Conservation (phyloP, 2,329 filamentous ascomycete genomes). For the Ceratocystis harringtonii region DNA sequence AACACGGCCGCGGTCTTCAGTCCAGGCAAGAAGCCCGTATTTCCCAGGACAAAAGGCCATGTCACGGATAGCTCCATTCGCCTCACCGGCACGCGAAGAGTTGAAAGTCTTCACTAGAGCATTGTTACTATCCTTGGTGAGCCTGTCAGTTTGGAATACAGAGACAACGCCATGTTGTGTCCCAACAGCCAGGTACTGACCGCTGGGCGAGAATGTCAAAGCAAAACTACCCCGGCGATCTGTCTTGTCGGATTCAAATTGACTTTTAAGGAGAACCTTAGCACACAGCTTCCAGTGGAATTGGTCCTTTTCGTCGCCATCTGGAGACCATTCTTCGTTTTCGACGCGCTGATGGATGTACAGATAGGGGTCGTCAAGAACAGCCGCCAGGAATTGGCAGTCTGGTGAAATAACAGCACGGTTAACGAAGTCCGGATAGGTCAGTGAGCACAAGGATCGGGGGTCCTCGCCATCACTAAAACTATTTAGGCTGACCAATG, state of each 20-base stretch:
- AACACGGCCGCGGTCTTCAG: constrained; percentile 67
- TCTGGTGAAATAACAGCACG: constrained; percentile 88
- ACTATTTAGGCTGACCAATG: constrained; percentile 61
- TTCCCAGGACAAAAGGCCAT: constrained; percentile 87
- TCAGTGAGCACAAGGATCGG: constrained; percentile 52
- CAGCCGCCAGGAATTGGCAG: constrained; percentile 62
- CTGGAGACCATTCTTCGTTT: constrained; percentile 22
- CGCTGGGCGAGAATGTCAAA: constrained; percentile 59
- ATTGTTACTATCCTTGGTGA: constrained; percentile 33
- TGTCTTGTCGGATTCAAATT: constrained; percentile 37
- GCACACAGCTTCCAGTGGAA: constrained; percentile 38
- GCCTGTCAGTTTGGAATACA: constrained; percentile 46
- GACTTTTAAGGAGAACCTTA: constrained; percentile 42
- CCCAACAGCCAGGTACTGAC: constrained; percentile 56
- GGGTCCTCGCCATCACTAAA: constrained; percentile 31
- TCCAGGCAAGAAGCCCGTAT: constrained; percentile 84
- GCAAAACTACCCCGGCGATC: constrained; percentile 58
- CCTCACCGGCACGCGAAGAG: constrained; percentile 57
- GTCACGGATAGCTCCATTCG: constrained; percentile 66
- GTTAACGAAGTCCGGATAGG: constrained; percentile 76
- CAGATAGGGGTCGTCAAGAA: constrained; percentile 74
- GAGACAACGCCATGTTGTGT: constrained; percentile 71
- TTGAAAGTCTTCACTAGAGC: constrained; percentile 61
- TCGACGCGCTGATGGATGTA: constrained; percentile 58
- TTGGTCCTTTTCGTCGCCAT: constrained; percentile 1